These are phyloP conservation scores for Metarhizium guizhouense DNA, from an alignment of 2,329 filamentous ascomycete genomes.

Conservation along the genomic window DNA sequence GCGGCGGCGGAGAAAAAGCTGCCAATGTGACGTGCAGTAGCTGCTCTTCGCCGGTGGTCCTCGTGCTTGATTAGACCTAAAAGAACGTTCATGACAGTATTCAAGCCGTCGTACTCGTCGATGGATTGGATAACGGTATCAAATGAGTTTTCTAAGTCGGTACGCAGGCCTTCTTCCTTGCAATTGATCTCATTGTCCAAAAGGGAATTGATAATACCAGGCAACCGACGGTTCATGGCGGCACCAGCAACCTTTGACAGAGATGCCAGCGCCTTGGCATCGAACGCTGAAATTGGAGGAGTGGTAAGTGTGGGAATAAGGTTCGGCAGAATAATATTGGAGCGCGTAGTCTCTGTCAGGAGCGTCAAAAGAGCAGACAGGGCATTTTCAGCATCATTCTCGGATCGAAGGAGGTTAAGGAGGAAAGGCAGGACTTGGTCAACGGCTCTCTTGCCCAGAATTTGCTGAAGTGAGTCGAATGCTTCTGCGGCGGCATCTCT, in stretches of 20 bases:
- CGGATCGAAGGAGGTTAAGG: constrained; percentile 77
- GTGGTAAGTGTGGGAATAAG: constrained; percentile 88
- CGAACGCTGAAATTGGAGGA: constrained; percentile 87
- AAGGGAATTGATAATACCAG: constrained; percentile 83
- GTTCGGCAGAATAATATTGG: constrained; percentile 94
- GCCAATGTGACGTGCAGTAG: constrained; percentile 69
- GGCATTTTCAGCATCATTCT: constrained; percentile 84
- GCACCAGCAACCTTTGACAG: constrained; percentile 83
- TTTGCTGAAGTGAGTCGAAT: constrained; percentile 89
- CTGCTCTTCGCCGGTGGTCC: constrained; percentile 74
- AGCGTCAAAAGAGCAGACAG: constrained; percentile 87
- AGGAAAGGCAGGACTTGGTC: constrained; percentile 93
- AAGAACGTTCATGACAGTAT: constrained; percentile 91
- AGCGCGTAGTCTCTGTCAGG: constrained; percentile 84
- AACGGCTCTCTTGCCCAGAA: constrained; percentile 87
- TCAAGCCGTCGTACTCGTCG: constrained; percentile 92
- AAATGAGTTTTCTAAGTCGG: constrained; percentile 71
- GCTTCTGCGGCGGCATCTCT: constrained; percentile 94
- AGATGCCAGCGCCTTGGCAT: constrained; percentile 87
- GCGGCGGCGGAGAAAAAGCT: constrained; percentile 76
- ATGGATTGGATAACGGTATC: constrained; percentile 86
- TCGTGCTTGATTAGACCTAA: constrained; percentile 83
- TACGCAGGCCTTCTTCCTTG: constrained; percentile 62
- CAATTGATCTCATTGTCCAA: constrained; percentile 84
- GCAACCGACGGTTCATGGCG: constrained; percentile 83